Base-by-base conservation (phyloP, 2,329 filamentous ascomycete species). In the Fusarium circinatum region DNA sequence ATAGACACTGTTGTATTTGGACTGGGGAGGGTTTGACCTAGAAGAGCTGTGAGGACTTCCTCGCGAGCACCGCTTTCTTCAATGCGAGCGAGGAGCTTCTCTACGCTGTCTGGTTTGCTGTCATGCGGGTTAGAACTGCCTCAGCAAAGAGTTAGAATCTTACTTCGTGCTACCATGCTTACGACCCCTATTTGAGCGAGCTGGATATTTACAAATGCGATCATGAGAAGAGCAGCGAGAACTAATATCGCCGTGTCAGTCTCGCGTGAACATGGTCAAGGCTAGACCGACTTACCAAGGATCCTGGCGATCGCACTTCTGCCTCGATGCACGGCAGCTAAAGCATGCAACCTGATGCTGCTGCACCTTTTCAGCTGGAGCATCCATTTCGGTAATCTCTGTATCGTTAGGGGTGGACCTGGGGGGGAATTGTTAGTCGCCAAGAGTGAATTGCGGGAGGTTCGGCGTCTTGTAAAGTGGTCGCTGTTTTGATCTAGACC, bases 401-500 rank as follows among this genome's bases (percentile, higher is more conserved):
- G 20, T 44, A 41, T 26, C n/a, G 20, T 49, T 26, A 15, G 7
- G 28, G 26, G 39, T 36, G 64, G 45, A 34, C 51, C 22, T 49
- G 20, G 39, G n/a, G 38, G 30, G 55, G 56, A 3, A 24, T 28
- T 13, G 4, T 48, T 41, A 47, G 36, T 62, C 34, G 36, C 30
- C 36, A 38, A 22, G 26, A 39, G 42, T 28, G 20, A 26, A 48
- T 38, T n/a, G 18, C 26, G 18, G 48, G n/a, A 34, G 47, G 18
- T 26, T 68, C 64, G 56, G 65, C 26, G 36, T 68, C 52, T 68
- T 68, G 65, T 62, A 49, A 41, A 14, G 26, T 32, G 10, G 65
- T 63, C 65, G 64, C 65, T 68, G 30, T 68, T 45, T 68, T 68
- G 65, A 68, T 68, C 64, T 63, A 68, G 48, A 63, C 56, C 38